Conservation (phyloP, 805 yeast species). For the Candida montana region DNA sequence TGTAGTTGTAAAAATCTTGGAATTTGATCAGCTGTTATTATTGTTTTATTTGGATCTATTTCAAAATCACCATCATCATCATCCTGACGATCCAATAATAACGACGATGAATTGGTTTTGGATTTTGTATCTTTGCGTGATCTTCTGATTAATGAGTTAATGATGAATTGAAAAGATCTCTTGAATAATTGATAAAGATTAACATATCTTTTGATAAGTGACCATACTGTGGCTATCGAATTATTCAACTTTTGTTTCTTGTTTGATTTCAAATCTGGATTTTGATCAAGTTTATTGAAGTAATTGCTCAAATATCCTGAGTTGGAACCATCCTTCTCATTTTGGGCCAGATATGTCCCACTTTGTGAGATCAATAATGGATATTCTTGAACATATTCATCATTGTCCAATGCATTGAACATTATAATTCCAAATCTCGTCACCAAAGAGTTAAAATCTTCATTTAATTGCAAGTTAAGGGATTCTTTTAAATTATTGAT, state of each 20-base stretch:
- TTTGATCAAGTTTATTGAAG: constrained; percentile 21
- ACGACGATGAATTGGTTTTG: neutral
- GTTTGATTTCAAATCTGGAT: constrained; percentile 13
- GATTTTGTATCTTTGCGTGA: neutral
- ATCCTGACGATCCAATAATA: neutral
- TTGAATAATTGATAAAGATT: constrained; percentile 11
- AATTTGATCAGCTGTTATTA: neutral
- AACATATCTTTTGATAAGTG: constrained; percentile 9
- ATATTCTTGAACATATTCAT: constrained; percentile 59
- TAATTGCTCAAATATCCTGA: constrained; percentile 18
- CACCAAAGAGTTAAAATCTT: constrained; percentile 63
- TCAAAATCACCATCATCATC: neutral
- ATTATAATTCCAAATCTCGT: constrained; percentile 57
- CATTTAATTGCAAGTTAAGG: constrained; percentile 36
- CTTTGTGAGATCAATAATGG: constrained; percentile 42
- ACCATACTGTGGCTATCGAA: constrained; percentile 9
- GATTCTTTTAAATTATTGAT: constrained; percentile 34
- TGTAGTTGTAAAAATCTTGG: constrained; percentile 19
- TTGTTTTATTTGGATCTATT: neutral
- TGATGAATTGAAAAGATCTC: constrained; percentile 6
- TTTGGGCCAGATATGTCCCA: constrained; percentile 49
- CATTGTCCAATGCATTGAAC: constrained; percentile 60
- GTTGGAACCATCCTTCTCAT: constrained; percentile 3
- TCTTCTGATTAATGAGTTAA: constrained; percentile 3
- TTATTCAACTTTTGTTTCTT: neutral